Percentiles rank a stretch among this genome's conserved stretches.
phyloP scores from a whole-genome alignment of 164 flowering plant genomes.

The Magnolia sinica region DNA sequence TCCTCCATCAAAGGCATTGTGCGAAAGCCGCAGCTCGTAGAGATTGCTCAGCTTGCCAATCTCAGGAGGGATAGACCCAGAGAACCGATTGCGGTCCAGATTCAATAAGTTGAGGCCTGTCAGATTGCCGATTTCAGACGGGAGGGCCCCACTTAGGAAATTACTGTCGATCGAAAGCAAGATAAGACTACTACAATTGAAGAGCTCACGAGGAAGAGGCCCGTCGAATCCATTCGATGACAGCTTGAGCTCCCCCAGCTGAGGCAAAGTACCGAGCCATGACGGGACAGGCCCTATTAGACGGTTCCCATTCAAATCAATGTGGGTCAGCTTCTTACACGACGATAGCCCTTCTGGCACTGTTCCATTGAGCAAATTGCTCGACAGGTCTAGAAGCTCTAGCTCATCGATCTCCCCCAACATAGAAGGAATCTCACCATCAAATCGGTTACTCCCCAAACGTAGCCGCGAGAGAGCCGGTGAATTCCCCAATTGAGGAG shows the following conservation, averaged over 20 bases:
- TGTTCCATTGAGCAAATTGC: slow-evolving; percentile 61
- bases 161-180: slow-evolving; percentile 64
- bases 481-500: slow-evolving; percentile 67
- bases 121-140: slow-evolving; percentile 54
- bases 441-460: slow-evolving; percentile 62
- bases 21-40: slow-evolving; percentile 66
- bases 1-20: slow-evolving; percentile 56
- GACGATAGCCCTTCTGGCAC: slow-evolving; percentile 67
- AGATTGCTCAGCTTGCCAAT: slow-evolving; percentile 70
- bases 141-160: slow-evolving; percentile 63
- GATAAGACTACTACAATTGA: slow-evolving; percentile 68
- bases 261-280: slow-evolving; percentile 77
- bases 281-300: slow-evolving; percentile 65
- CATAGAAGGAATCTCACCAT: slow-evolving; percentile 59
- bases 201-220: slow-evolving; percentile 58
- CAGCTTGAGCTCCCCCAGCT: slow-evolving; percentile 80
- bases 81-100: slow-evolving; percentile 49
- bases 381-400: slow-evolving; percentile 70
- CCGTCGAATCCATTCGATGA: slow-evolving; percentile 62
- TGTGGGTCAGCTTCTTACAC: slow-evolving; percentile 69
- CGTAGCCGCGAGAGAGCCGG: slow-evolving; percentile 65
- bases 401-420: slow-evolving; percentile 56
- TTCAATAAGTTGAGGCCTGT: slow-evolving; percentile 65
- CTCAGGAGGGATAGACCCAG: slow-evolving; percentile 56
- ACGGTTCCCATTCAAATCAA: slow-evolving; percentile 72